Percentiles rank a stretch among this genome's conserved stretches.
These are phyloP conservation scores for Francoa sonchifolia DNA, from an alignment of 441 rosid species.

Conservation along the genomic window DNA sequence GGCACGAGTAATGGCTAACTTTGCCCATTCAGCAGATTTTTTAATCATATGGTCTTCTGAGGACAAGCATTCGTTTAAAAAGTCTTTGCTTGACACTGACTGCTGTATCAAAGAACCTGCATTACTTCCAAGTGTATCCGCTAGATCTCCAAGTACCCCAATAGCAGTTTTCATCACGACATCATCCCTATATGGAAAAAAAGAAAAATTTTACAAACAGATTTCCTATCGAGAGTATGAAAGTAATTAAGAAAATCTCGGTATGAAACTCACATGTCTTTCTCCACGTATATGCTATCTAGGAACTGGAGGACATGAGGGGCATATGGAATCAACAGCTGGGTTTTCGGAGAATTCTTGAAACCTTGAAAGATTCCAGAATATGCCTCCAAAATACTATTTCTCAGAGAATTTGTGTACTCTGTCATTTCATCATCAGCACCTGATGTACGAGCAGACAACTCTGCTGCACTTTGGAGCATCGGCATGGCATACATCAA, in stretches of 20 bases:
- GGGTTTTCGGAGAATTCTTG: constrained; percentile 40
- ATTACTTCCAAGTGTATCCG: constrained; percentile 42
- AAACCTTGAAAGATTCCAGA: constrained; percentile 57
- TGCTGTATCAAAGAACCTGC: constrained; percentile 46
- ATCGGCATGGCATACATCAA: constrained; percentile 48
- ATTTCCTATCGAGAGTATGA: neutral
- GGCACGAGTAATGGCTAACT: constrained; percentile 41
- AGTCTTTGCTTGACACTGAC: constrained; percentile 38
- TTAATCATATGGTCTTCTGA: constrained; percentile 53
- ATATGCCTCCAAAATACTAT: constrained; percentile 49
- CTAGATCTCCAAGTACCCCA: constrained; percentile 50
- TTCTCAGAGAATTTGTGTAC: constrained; percentile 43
- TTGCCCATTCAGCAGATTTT: constrained; percentile 71
- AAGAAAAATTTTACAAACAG: constrained; percentile 7
- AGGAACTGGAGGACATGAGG: constrained; percentile 41
- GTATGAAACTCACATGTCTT: constrained; percentile 36
- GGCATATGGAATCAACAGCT: constrained; percentile 44
- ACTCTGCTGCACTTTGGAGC: constrained; percentile 49
- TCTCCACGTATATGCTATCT: constrained; percentile 42
- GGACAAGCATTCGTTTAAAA: constrained; percentile 36
- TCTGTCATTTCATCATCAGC: constrained; percentile 47
- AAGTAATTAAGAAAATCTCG: neutral
- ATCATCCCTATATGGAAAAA: constrained; percentile 30
- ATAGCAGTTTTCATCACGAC: constrained; percentile 43
- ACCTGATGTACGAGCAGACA: constrained; percentile 33